phyloP scores from a whole-genome alignment of 2,329 filamentous ascomycete genomes.

The Fusarium temperatum region DNA sequence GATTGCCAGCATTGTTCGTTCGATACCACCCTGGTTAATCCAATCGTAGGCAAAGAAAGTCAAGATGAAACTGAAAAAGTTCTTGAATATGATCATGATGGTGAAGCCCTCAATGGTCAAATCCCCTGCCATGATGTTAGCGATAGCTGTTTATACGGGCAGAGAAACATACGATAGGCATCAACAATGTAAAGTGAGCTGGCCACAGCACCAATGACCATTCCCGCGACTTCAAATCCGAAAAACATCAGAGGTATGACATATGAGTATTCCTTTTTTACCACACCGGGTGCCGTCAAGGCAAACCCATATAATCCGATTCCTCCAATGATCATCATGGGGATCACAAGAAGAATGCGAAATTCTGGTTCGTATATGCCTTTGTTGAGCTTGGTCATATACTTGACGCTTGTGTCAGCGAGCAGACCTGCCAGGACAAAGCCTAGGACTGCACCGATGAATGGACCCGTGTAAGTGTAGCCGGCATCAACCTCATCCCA shows the following conservation, averaged over 20 bases:
- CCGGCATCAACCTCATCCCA: constrained; percentile 84
- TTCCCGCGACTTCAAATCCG: constrained; percentile 82
- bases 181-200: constrained; percentile 91
- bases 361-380: constrained; percentile 95
- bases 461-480: constrained; percentile 87
- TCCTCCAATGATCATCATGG: constrained; percentile 80
- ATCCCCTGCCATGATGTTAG: constrained; percentile 62
- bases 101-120: constrained; percentile 90
- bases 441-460: constrained; percentile 82
- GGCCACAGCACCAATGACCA: constrained; percentile 90
- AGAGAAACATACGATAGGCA: constrained; percentile 75
- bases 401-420: constrained; percentile 75
- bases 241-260: constrained; percentile 83
- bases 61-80: constrained; percentile 87
- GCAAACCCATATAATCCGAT: constrained; percentile 88
- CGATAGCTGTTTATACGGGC: too few species aligned
- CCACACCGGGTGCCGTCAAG: constrained; percentile 71
- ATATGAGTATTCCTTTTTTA: constrained; percentile 69
- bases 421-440: constrained; percentile 79
- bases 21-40: constrained; percentile 73
- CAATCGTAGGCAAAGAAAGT: constrained; percentile 88
- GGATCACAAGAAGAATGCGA: constrained; percentile 81
- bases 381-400: constrained; percentile 76
- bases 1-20: constrained; percentile 72
- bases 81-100: constrained; percentile 91